Evolutionary conservation across 257 asterid species (phyloP).

Genomic region (Cynanchum wilfordii): DNA sequence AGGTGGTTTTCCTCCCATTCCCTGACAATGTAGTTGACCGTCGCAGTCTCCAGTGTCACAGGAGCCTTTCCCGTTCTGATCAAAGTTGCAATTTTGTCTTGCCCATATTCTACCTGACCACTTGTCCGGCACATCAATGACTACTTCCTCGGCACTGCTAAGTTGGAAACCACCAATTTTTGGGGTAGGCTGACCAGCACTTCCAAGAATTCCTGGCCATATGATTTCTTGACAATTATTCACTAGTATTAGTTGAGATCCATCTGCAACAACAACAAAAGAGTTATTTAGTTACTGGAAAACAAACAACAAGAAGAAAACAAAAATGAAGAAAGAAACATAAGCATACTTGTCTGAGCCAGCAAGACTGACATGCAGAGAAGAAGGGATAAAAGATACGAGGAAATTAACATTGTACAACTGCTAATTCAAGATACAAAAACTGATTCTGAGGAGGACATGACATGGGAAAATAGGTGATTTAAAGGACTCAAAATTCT

Average conservation of each 20-base stretch:
- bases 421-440: neutral
- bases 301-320: neutral
- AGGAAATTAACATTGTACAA: slow-evolving; percentile 30
- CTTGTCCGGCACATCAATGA: slow-evolving; percentile 58
- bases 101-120: slow-evolving; percentile 98
- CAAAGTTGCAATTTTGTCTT: slow-evolving; percentile 60
- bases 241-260: slow-evolving; percentile 64
- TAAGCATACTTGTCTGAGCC: slow-evolving; percentile 35
- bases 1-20: slow-evolving; percentile 73
- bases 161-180: slow-evolving; percentile 72
- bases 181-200: slow-evolving; percentile 62
- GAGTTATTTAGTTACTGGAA: neutral
- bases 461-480: neutral
- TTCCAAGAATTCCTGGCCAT: slow-evolving; percentile 85
- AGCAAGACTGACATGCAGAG: slow-evolving; percentile 34
- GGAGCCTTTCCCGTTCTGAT: slow-evolving; percentile 45
- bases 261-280: slow-evolving; percentile 46
- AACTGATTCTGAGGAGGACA: neutral
- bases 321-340: neutral
- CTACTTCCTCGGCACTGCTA: slow-evolving; percentile 50
- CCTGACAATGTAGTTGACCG: slow-evolving; percentile 60
- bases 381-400: slow-evolving; percentile 17
- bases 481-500: slow-evolving; percentile 23
- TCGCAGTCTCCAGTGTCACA: slow-evolving; percentile 83
- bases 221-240: slow-evolving; percentile 82